phyloP scores from a whole-genome alignment of 192 early-diverging fungal species.

The Coemansia sp. region DNA sequence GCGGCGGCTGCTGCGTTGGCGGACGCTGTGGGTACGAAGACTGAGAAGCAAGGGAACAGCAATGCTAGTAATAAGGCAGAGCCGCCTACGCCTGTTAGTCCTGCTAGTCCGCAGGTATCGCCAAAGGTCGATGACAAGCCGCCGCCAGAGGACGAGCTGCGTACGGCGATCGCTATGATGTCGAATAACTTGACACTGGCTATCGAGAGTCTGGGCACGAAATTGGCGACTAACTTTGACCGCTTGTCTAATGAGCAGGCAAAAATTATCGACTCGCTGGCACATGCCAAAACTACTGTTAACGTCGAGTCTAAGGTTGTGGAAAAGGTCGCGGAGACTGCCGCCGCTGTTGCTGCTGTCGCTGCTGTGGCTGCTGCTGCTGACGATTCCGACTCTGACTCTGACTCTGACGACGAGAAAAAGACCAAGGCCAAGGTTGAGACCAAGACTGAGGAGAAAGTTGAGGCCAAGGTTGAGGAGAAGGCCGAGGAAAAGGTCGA shows the following conservation, averaged over 20 bases:
- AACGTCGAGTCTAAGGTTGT: constrained; percentile 4
- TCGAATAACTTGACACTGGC: constrained; percentile 46
- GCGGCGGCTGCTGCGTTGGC: constrained; percentile 1
- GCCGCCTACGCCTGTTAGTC: constrained; percentile 23
- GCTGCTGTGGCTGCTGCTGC: not conserved
- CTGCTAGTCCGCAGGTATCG: constrained; percentile 2
- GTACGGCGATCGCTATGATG: constrained; percentile 42
- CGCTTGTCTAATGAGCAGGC: constrained; percentile 46
- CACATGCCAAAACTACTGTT: not conserved
- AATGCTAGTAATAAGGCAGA: constrained; percentile 41
- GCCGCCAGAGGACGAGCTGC: constrained; percentile 37
- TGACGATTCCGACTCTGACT: not conserved
- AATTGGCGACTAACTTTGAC: constrained; percentile 51
- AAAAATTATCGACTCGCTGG: constrained; percentile 37
- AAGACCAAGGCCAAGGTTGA: constrained; percentile 14
- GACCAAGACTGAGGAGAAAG: constrained; percentile 8
- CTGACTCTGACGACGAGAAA: not conserved
- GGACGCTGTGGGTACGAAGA: constrained; percentile 8
- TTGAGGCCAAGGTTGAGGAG: constrained; percentile 18
- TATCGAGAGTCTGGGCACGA: constrained; percentile 51
- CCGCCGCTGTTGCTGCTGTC: not conserved
- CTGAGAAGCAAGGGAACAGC: constrained; percentile 6
- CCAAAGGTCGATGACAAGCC: not conserved
- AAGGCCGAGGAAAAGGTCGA: constrained; percentile 10
- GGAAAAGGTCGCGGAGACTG: not conserved